Evolutionary conservation across 2,329 filamentous ascomycete species (phyloP), one percentile per base, ranked within the genome.

Genomic region (Elsinoe arachidis): DNA sequence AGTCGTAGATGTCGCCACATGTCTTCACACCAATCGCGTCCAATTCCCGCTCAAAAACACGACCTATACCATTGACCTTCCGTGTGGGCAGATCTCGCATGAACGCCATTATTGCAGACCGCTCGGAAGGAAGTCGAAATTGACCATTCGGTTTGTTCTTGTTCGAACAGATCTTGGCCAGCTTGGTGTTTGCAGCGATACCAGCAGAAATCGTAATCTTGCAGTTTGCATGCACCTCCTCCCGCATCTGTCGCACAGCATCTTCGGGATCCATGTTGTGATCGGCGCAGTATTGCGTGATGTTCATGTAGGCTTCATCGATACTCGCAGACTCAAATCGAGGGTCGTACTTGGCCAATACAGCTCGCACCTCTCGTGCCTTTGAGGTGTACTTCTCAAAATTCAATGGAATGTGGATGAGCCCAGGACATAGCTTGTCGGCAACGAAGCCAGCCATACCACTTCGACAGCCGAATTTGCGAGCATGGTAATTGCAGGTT

Each of bases 391-490:
- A 99, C 67, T 97, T 97, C 47, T 86, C 81, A 65, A 95, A 95
- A 67, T 96, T 95, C 59, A 90, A 79, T 5, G 88, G 88, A 12
- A 99, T 73, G 55, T 90, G 81, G 15, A 96, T 80, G 30, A 99
- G 78, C 58, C 90, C 78, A 0, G 93, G 93, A 62, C 93, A 99
- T 1, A 99, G 78, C 71, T 95, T 96, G 76, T 88, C 90, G 12
- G 93, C 93, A 30, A 97, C 91, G 66, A 97, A 97, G 3, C 87
- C 84, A 5, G 93, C 93, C 93, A 99, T 99, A 17, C 91, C 93
- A 63, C 88, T 95, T 34, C 93, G 83, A 64, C 90, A 93, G 14
- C 93, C 93, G 70, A 87, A 97, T 65, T 88, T 88, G 17, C 93
- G 81, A 1, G 93, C 93, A 64, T 87, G 79, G 68, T 99, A 99